A percentile compares a stretch with the other conserved stretches of the same genome.
Conservation (phyloP, 2,329 filamentous ascomycete species). For the Ophiostoma perfectum region DNA sequence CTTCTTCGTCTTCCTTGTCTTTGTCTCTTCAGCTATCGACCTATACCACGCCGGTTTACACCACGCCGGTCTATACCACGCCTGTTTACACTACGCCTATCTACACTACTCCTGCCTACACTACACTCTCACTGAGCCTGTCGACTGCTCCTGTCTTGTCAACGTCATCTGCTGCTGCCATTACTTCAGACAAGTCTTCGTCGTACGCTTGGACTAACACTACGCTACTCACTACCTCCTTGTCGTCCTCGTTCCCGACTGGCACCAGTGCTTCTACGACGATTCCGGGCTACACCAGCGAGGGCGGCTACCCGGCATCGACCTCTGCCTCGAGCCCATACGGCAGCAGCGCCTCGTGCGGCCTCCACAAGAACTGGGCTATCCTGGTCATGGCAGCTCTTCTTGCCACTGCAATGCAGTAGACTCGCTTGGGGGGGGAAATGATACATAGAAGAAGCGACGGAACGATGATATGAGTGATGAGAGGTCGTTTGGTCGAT, state of each 20-base stretch:
- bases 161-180: not conserved
- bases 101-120: not conserved
- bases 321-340: not conserved
- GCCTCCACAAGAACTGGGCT: not conserved
- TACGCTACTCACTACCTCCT: not conserved
- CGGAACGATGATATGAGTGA: too few relatives aligned
- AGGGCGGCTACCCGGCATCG: not conserved
- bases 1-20: not conserved
- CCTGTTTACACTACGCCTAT: not conserved
- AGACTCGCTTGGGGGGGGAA: too few relatives aligned
- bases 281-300: constrained; percentile 9
- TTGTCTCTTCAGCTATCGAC: not conserved
- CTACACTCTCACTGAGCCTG: not conserved
- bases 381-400: not conserved
- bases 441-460: not conserved
- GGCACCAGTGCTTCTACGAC: not conserved
- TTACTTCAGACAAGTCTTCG: not conserved
- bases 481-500: too few relatives aligned
- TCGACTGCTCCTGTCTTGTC: not conserved
- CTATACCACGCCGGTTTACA: not conserved
- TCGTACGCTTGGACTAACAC: constrained; percentile 13
- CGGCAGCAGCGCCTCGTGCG: not conserved
- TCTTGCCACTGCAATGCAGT: not conserved
- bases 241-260: not conserved
- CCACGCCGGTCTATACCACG: not conserved